phyloP scores from a whole-genome alignment of 1,284 basidiomycete species.

The Fomitopsis pinicola region DNA sequence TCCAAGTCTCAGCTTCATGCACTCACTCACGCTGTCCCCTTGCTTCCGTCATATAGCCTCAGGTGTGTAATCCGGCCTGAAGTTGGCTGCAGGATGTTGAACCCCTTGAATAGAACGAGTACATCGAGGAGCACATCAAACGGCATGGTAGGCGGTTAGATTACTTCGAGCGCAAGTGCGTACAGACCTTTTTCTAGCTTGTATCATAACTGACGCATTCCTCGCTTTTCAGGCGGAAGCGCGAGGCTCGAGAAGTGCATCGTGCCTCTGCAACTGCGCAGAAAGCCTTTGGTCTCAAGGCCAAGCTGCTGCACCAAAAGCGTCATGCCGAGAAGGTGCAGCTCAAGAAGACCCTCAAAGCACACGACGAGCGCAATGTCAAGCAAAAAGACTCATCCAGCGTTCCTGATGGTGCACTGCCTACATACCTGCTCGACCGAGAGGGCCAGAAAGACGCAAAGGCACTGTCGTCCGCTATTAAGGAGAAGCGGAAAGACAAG shows the following conservation, averaged over 20 bases:
- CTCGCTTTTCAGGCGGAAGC: conserved; percentile 72
- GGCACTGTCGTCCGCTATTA: conserved; percentile 95
- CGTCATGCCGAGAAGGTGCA: conserved; percentile 97
- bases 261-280: conserved; percentile 85
- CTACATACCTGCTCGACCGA: conserved; percentile 94
- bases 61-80: conserved; percentile 41
- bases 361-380: conserved; percentile 97
- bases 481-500: conserved; percentile 99
- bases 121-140: conserved; percentile 89
- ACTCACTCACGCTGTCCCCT: conserved; percentile 11
- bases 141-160: conserved; percentile 83
- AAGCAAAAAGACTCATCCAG: conserved; percentile 86
- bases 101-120: conserved; percentile 64
- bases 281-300: conserved; percentile 95
- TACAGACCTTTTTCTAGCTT: neutral
- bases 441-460: conserved; percentile 98
- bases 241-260: conserved; percentile 89
- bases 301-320: conserved; percentile 95
- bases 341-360: conserved; percentile 98
- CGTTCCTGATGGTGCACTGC: conserved; percentile 85
- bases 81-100: neutral
- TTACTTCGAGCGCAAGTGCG: conserved; percentile 81
- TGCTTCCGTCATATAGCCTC: conserved; percentile 44
- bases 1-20: neutral
- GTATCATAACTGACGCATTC: neutral